A percentile compares a stretch with the other conserved stretches of the same genome.
phyloP scores from a whole-genome alignment of 2,329 filamentous ascomycete species.

The Fusarium brachygibbosum region DNA sequence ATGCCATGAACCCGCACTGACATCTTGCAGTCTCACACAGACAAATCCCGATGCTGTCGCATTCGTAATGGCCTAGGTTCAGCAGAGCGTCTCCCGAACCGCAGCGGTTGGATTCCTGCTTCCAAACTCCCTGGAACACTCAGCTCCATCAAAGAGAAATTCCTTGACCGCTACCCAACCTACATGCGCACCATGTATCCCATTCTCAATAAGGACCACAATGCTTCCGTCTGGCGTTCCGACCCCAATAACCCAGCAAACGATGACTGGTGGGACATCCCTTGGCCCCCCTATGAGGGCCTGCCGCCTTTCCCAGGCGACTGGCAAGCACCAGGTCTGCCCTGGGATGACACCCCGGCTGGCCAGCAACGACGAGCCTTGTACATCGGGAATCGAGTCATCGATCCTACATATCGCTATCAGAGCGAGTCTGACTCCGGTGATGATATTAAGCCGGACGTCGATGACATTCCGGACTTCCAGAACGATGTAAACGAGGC shows the following conservation, averaged over 20 bases:
- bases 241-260: slow-evolving; percentile 54
- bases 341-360: neutral
- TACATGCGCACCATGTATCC: slow-evolving; percentile 52
- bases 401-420: slow-evolving; percentile 41
- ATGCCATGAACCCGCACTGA: neutral
- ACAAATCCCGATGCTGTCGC: slow-evolving; percentile 42
- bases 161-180: slow-evolving; percentile 44
- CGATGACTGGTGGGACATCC: slow-evolving; percentile 42
- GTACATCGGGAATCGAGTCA: slow-evolving; percentile 8
- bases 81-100: slow-evolving; percentile 48
- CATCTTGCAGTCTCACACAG: slow-evolving; percentile 37
- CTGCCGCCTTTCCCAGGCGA: slow-evolving; percentile 40
- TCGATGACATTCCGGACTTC: slow-evolving; percentile 33
- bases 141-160: slow-evolving; percentile 42
- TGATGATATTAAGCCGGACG: slow-evolving; percentile 39
- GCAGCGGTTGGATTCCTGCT: slow-evolving; percentile 51
- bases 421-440: slow-evolving; percentile 39
- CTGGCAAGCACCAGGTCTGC: slow-evolving; percentile 36
- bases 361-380: neutral
- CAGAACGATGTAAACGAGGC: neutral
- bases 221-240: slow-evolving; percentile 45
- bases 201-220: slow-evolving; percentile 24
- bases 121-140: slow-evolving; percentile 34
- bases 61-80: slow-evolving; percentile 47
- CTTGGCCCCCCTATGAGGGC: slow-evolving; percentile 49